A percentile compares a stretch with the other conserved stretches of the same genome.
Evolutionary conservation across 2,329 filamentous ascomycete genomes (phyloP).

Genomic region (Dactylonectria estremocensis): DNA sequence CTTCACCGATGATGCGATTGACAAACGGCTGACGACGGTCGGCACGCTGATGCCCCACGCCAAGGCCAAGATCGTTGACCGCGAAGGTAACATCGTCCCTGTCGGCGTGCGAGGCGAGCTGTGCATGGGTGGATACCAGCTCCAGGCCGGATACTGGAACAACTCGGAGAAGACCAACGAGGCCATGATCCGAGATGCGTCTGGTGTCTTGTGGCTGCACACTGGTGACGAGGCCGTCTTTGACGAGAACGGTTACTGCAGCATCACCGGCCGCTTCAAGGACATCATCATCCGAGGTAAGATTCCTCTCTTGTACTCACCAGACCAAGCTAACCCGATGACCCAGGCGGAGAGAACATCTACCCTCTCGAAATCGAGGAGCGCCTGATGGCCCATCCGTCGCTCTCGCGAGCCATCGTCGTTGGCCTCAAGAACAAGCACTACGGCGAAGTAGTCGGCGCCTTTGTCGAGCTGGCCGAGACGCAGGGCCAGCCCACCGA

Average conservation of each 20-base stretch:
- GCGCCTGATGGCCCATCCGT: slow-evolving; percentile 75
- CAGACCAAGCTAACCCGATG: slow-evolving; percentile 38
- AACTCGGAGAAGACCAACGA: slow-evolving; percentile 82
- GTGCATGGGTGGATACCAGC: slow-evolving; percentile 83
- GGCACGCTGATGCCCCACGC: slow-evolving; percentile 84
- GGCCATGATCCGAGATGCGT: slow-evolving; percentile 67
- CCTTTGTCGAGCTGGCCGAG: slow-evolving; percentile 68
- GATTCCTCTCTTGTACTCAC: slow-evolving; percentile 38
- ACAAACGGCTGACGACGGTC: slow-evolving; percentile 78
- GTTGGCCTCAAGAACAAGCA: slow-evolving; percentile 79
- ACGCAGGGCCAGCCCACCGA: slow-evolving; percentile 59
- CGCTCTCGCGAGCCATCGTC: slow-evolving; percentile 76
- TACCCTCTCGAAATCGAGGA: slow-evolving; percentile 85
- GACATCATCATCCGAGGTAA: slow-evolving; percentile 83
- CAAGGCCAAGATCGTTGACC: slow-evolving; percentile 83
- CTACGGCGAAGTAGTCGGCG: slow-evolving; percentile 81
- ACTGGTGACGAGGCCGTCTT: slow-evolving; percentile 80
- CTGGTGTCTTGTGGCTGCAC: slow-evolving; percentile 72
- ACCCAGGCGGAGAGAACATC: slow-evolving; percentile 78
- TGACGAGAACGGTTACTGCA: slow-evolving; percentile 78
- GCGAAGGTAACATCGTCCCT: slow-evolving; percentile 75
- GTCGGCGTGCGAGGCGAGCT: slow-evolving; percentile 80
- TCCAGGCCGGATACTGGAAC: slow-evolving; percentile 78
- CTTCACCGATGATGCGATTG: slow-evolving; percentile 79
- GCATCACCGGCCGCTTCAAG: slow-evolving; percentile 83